These are phyloP conservation scores for Perilla frutescens DNA, from an alignment of 257 asterid genomes.

Conservation along the genomic window DNA sequence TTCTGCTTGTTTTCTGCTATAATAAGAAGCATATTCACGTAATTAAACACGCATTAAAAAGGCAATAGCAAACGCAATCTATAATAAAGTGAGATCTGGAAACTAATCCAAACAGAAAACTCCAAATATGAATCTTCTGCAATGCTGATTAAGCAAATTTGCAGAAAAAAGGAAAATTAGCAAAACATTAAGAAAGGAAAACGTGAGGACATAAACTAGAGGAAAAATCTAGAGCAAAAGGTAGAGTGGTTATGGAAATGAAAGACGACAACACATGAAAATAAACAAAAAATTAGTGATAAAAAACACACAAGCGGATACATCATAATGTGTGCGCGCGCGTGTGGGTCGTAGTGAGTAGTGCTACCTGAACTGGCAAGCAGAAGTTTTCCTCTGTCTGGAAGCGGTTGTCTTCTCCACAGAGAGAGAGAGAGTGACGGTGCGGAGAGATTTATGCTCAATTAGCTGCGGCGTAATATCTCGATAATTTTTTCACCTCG, in stretches of 20 bases:
- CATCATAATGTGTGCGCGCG: neutral
- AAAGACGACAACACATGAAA: constrained; percentile 19
- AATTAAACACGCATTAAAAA: constrained; percentile 1
- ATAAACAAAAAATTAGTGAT: constrained; percentile 22
- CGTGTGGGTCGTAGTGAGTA: neutral
- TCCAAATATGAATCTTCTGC: constrained; percentile 43
- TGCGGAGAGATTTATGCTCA: constrained; percentile 21
- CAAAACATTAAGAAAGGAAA: neutral
- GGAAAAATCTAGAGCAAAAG: constrained; percentile 13
- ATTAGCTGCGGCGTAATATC: neutral
- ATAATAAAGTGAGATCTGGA: constrained; percentile 35
- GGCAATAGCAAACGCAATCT: neutral
- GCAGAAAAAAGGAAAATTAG: constrained; percentile 15
- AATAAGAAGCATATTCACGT: constrained; percentile 6
- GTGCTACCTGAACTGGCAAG: constrained; percentile 34
- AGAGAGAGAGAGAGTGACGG: neutral
- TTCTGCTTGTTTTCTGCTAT: constrained; percentile 17
- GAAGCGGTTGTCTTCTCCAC: constrained; percentile 37
- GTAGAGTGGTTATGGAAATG: constrained; percentile 9
- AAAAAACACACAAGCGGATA: neutral
- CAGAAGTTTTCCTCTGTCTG: constrained; percentile 33
- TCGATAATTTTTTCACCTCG: neutral
- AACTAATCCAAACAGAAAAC: constrained; percentile 54
- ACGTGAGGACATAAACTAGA: constrained; percentile 9
- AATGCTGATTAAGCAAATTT: constrained; percentile 30